Conservation (phyloP, 1,139 yeast species). For the Yarrowia galli region DNA sequence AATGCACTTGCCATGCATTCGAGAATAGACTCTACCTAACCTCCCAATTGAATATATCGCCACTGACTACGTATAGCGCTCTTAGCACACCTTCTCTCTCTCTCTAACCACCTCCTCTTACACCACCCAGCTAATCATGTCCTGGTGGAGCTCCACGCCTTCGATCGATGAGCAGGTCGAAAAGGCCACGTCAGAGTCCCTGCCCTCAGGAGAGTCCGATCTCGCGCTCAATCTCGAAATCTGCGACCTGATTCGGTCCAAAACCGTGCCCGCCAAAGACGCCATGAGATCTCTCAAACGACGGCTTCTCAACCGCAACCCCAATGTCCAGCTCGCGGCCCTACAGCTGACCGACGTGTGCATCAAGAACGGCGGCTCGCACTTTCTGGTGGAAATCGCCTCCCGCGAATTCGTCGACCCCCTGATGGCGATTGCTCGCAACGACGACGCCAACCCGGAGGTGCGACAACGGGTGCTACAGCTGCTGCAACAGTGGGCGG, state of each 20-base stretch:
- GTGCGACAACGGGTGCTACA: slow-evolving; percentile 69
- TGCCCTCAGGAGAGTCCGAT: slow-evolving; percentile 92
- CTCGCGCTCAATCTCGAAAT: slow-evolving; percentile 81
- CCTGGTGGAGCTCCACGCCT: slow-evolving; percentile 67
- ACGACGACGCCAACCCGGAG: slow-evolving; percentile 56
- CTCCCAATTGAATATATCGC: slow-evolving; percentile 25
- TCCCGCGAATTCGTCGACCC: slow-evolving; percentile 86
- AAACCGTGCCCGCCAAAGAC: slow-evolving; percentile 79
- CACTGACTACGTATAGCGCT: neutral
- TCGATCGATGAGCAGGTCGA: slow-evolving; percentile 70
- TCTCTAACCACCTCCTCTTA: no score
- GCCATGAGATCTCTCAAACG: slow-evolving; percentile 85
- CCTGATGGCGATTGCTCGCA: slow-evolving; percentile 52
- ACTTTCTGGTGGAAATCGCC: slow-evolving; percentile 79
- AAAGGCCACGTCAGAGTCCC: slow-evolving; percentile 84
- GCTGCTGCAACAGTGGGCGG: slow-evolving; percentile 77
- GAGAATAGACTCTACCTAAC: slow-evolving; percentile 8
- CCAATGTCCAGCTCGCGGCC: slow-evolving; percentile 77
- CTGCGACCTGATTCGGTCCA: slow-evolving; percentile 85
- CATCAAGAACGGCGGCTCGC: slow-evolving; percentile 91
- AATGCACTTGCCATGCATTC: slow-evolving; percentile 7
- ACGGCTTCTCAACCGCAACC: slow-evolving; percentile 69
- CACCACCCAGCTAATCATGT: slow-evolving; percentile 44
- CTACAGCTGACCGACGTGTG: slow-evolving; percentile 83
- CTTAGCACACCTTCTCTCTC: neutral